phyloP scores from a whole-genome alignment of 441 rosid genomes.

The Adansonia madagascariensis region DNA sequence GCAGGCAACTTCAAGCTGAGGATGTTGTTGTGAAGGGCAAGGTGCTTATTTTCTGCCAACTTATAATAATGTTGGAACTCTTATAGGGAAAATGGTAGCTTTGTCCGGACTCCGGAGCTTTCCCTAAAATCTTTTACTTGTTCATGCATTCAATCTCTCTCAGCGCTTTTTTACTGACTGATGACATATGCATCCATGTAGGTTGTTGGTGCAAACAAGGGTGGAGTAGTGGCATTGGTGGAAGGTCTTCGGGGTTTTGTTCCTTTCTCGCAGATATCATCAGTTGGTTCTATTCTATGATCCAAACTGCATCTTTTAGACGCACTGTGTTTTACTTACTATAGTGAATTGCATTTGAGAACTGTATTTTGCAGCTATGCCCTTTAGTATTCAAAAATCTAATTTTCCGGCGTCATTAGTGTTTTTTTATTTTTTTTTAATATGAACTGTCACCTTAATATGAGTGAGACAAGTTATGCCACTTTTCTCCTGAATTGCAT shows the following conservation, averaged over 20 bases:
- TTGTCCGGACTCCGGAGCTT: not conserved
- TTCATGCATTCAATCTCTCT: not conserved
- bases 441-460: too few relatives aligned
- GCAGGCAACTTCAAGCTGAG: slow-evolving; percentile 98
- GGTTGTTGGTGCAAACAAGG: slow-evolving; percentile 91
- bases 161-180: slow-evolving; percentile 1
- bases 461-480: not conserved
- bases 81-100: not conserved
- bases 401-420: not conserved
- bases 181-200: slow-evolving; percentile 30
- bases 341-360: not conserved
- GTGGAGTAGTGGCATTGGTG: slow-evolving; percentile 85
- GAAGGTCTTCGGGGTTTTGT: slow-evolving; percentile 94
- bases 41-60: slow-evolving; percentile 43
- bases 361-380: not conserved
- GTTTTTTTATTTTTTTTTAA: too few relatives aligned
- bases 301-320: not conserved
- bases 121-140: not conserved
- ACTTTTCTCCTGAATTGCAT: not conserved
- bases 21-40: slow-evolving; percentile 86
- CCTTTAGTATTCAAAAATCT: not conserved
- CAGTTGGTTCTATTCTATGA: slow-evolving; percentile 54
- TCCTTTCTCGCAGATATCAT: slow-evolving; percentile 91
- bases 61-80: slow-evolving; percentile 6
- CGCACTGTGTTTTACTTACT: not conserved